Conservation (phyloP, 805 yeast genomes). For the Cyberlindnera galapagoensis region DNA sequence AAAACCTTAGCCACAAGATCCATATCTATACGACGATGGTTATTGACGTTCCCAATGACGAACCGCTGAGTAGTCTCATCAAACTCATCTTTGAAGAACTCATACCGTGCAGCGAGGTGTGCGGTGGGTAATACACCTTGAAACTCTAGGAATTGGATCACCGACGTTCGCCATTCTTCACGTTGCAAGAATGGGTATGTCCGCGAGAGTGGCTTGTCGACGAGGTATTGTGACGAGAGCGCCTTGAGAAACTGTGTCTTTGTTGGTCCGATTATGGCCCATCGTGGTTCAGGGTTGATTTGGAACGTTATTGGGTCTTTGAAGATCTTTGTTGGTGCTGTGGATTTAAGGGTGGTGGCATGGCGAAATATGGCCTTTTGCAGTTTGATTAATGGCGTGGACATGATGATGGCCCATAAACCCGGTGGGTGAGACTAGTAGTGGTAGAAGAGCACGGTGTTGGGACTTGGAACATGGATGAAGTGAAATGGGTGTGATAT, state of each 20-base stretch:
- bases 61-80: conserved; percentile 65
- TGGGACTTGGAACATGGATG: too few species aligned
- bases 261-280: conserved; percentile 51
- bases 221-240: conserved; percentile 47
- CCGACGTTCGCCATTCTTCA: conserved; percentile 39
- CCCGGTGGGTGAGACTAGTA: too few species aligned
- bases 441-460: too few species aligned
- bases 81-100: conserved; percentile 75
- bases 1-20: conserved; percentile 37
- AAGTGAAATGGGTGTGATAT: too few species aligned
- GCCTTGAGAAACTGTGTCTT: conserved; percentile 50
- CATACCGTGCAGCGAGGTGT: conserved; percentile 86
- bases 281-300: conserved; percentile 33
- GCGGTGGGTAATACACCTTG: conserved; percentile 47
- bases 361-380: conserved; percentile 16
- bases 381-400: conserved; percentile 11
- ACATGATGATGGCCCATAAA: too few species aligned
- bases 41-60: conserved; percentile 44
- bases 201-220: conserved; percentile 48
- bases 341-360: conserved; percentile 5
- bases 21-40: conserved; percentile 25
- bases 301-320: conserved; percentile 34
- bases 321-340: too few species aligned
- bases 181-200: conserved; percentile 46
- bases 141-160: conserved; percentile 38